Percentiles rank a stretch among this genome's conserved stretches.
Conservation (phyloP, 495 filamentous ascomycete species). For the Talaromyces thailandensis region DNA sequence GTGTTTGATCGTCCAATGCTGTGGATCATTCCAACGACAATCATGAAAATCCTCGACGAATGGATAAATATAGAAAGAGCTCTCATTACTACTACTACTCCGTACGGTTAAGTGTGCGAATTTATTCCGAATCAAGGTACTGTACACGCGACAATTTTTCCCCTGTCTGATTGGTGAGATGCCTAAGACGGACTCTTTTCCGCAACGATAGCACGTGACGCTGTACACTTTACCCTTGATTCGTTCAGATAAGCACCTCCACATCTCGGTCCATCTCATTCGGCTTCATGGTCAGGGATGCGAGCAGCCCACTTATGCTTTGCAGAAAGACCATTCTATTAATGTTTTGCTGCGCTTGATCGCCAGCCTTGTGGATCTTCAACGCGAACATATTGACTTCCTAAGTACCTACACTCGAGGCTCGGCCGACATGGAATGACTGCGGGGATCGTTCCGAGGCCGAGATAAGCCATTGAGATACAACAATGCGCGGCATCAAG, state of each 20-base stretch:
- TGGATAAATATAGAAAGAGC: too few relatives aligned
- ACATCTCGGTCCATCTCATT: background rate
- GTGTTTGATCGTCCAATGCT: too few relatives aligned
- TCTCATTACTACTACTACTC: too few relatives aligned
- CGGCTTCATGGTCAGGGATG: background rate
- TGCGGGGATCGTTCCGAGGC: background rate
- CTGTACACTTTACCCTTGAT: background rate
- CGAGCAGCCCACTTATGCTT: background rate
- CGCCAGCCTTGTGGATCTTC: too few relatives aligned
- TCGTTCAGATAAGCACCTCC: background rate
- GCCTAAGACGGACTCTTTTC: background rate
- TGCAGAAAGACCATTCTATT: background rate
- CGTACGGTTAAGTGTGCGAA: too few relatives aligned
- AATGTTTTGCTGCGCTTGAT: too few relatives aligned
- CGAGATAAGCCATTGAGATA: background rate
- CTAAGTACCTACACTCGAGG: background rate
- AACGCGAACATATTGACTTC: background rate
- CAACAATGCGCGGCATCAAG: constrained; percentile 34
- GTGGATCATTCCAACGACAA: too few relatives aligned
- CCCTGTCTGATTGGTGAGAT: background rate
- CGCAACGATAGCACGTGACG: background rate
- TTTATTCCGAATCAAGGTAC: too few relatives aligned
- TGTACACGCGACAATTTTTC: too few relatives aligned
- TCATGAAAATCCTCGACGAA: too few relatives aligned
- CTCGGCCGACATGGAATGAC: background rate